A percentile compares a stretch with the other conserved stretches of the same genome.
phyloP scores from a whole-genome alignment of 495 filamentous ascomycete species.

The Neurospora tetrasperma region DNA sequence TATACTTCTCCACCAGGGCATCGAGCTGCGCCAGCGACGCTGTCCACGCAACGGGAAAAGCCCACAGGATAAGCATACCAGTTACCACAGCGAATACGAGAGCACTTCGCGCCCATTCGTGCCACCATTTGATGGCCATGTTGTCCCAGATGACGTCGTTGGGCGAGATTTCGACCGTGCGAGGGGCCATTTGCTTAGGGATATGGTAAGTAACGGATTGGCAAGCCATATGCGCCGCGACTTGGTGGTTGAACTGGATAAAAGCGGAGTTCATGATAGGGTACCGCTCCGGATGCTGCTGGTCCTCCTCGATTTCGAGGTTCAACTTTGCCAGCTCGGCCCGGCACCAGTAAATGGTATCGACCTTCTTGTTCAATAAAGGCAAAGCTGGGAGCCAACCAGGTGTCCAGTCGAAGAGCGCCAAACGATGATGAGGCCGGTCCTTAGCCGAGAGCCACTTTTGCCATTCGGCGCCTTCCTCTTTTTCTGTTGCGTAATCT shows the following conservation, averaged over 20 bases:
- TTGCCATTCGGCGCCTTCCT: slow-evolving; percentile 70
- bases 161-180: slow-evolving; percentile 84
- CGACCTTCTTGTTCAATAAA: slow-evolving; percentile 79
- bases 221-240: slow-evolving; percentile 96
- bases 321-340: slow-evolving; percentile 83
- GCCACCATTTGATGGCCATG: slow-evolving; percentile 95
- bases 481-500: slow-evolving; percentile 50
- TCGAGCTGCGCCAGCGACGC: slow-evolving; percentile 68
- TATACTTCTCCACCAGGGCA: slow-evolving; percentile 50
- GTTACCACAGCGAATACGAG: slow-evolving; percentile 54
- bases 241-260: slow-evolving; percentile 97
- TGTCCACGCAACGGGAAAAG: slow-evolving; percentile 82
- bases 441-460: slow-evolving; percentile 72
- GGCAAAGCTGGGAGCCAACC: slow-evolving; percentile 70
- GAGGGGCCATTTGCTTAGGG: slow-evolving; percentile 89
- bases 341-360: slow-evolving; percentile 87
- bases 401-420: slow-evolving; percentile 61
- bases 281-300: slow-evolving; percentile 74
- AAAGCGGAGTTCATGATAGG: slow-evolving; percentile 97
- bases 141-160: slow-evolving; percentile 96
- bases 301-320: slow-evolving; percentile 86
- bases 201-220: slow-evolving; percentile 86
- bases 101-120: slow-evolving; percentile 65
- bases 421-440: slow-evolving; percentile 75
- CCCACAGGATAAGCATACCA: slow-evolving; percentile 81